Base-by-base conservation (phyloP, 306 rosid genomes). In the Alnus glutinosa region DNA sequence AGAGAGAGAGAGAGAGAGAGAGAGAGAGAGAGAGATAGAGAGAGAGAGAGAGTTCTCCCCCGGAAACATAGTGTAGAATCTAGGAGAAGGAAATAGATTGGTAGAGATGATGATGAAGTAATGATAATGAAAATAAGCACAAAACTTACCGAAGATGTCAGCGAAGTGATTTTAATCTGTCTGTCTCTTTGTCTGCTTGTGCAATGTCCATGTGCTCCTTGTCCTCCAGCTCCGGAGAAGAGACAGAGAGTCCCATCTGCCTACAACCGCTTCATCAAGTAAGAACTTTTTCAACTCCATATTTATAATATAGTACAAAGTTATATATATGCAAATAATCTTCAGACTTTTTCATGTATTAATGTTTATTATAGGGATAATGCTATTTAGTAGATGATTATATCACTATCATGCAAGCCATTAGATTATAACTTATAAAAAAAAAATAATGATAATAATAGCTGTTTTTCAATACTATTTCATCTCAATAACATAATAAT, bases 201-300 rank as follows among this genome's bases (percentile, higher is more conserved):
- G 62, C 58, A 74, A 81, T 87, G 76, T 80, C 72, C 55, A 73
- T 71, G 86, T 85, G 79, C 85, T 85, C 75, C 74, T 52, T 83
- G 84, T 80, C 81, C 97, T 80, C 81, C 97, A 94, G 98, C 98
- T 78, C 97, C 98, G 79, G 98, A 94, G 83, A 94, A 94, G 90
- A 91, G 97, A 85, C 98, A 94, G 88, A 89, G 98, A 86, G 97
- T 94, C 71, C 98, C 98, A 83, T 94, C 98, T 88, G 98, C 98
- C 55, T 94, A 94, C 92, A 94, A 94, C 74, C 97, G 98, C 84
- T 94, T 94, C 94, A 94, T 94, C 87, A 94, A 94, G 98, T 94
- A 86, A 88, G 97, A 85, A 4, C n/a, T n/a, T 9, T 6, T 81
- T 86, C 12, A 52, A 9, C 70, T 37, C 12, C 2, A 47, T 73